Evolutionary conservation across 2,329 filamentous ascomycete genomes (phyloP), one percentile per base, ranked within the genome.

Genomic region (Diaporthe citrichinensis): DNA sequence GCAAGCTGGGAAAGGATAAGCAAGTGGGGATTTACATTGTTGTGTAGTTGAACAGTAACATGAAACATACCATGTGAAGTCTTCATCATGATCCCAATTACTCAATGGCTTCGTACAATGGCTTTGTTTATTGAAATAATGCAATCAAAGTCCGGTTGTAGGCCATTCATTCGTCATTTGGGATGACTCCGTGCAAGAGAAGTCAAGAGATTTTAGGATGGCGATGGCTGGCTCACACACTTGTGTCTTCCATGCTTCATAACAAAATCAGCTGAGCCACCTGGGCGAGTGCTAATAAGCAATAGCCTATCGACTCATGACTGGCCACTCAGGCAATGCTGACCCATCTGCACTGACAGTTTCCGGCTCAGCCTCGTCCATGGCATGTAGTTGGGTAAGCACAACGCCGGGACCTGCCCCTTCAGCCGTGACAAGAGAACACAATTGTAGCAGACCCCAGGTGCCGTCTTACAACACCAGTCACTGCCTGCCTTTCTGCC

Each of bases 321-420:
- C n/a, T 55, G 46, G 20, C 36, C 14, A 25, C 36, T 10, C 6
- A 28, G 31, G 36, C 6, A n/a, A 17, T 20, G 34, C 39, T 73
- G 34, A 65, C 6, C 28, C 10, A 46, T n/a, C 15, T 51, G 17
- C 4, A 25, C 36, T 6, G 4, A 28, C 36, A 17, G 20, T 17
- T 6, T 14, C 34, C 41, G 14, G n/a, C 49, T 44, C 58, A 73
- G 46, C 58, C 71, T 73, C 34, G 71, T 46, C 36, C 34, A n/a
- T 55, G 20, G 23, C 44, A 53, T 53, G 57, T 72, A 53, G 71
- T 72, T 61, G 36, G 20, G 23, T n/a, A 34, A 31, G 31, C n/a
- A 31, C 34, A n/a, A n/a, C 17, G n/a, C 57, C 57, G 51, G 23
- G 53, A 20, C 39, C 15, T 28, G 15, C 20, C 25, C 20, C 28